Base-by-base conservation (phyloP, 345 rosid species). In the Aquilaria sinensis region DNA sequence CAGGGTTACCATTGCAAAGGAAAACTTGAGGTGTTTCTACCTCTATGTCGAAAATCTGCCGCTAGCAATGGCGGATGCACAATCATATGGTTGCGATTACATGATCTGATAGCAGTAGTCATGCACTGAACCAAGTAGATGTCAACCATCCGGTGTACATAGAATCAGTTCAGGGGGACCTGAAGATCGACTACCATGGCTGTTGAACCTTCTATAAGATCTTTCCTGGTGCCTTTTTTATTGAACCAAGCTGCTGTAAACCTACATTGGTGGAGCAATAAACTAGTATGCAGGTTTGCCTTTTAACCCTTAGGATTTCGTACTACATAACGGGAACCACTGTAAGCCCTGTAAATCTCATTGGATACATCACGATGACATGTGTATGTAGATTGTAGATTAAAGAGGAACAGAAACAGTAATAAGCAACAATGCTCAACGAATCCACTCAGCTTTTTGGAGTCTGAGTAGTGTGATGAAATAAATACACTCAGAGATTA, bases 31-130 rank as follows among this genome's bases (percentile, higher is more conserved):
- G 60, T 61, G 72, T 52, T 80, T 88, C 67, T 83, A 79, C 69
- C 80, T 82, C 59, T 85, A 76, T 65, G 48, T 81, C 0, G 88
- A 83, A 53, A 80, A 68, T 41, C 70, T 88, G 47, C 83, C 91
- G 50, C 68, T 60, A 5, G 60, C 66, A 37, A 60, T 70, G 61
- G 80, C 85, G 0, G 87, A 80, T 47, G 71, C 73, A 31, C 77
- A 72, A 33, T 71, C 85, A 47, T 67, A 80, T 50, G 37, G 78
- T 59, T 50, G 68, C 5, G 88, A 84, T 72, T 87, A 87, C 79
- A 82, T 84, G 88, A 81, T 84, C 75, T 87, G 70, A 76, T n/a
- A 58, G 47, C 56, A 65, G 13, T 31, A 65, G 31, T 48, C 62
- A 50, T 34, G 49, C 52, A 63, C 15, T 46, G 2, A 59, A 34